Base-by-base conservation (phyloP, 1,284 basidiomycete species). In the Microbotryum violaceum region DNA sequence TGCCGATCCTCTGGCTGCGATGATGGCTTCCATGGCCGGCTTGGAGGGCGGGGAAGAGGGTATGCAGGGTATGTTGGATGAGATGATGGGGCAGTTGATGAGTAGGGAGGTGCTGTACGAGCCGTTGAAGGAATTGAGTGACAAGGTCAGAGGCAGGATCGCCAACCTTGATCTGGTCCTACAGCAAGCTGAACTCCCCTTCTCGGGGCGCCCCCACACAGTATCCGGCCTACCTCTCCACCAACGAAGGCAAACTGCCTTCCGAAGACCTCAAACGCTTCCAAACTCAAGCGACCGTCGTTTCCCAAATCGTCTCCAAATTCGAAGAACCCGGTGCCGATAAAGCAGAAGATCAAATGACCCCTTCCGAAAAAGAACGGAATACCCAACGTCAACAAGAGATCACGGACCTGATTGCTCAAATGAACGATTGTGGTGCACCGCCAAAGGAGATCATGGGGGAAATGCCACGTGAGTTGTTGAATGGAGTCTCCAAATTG, bases 31-130 rank as follows among this genome's bases (percentile, higher is more conserved):
- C 27, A 67, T 75, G 44, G 74, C 78, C 20, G 75, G 74, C 12
- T 50, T 67, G 64, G 57, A 57, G 6, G 75, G 69, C 0, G 79
- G 80, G n/a, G 85, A 85, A 23, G 82, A 82, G 44, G 84, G 87
- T 57, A 75, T 93, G 8, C 83, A 85, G 54, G 84, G 82, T 10
- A 80, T 96, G 68, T 79, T 98, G 25, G 91, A 97, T 74, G 83
- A 80, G 47, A 90, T 97, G 87, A 91, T 94, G 92, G 82, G 83
- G 20, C 86, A 92, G 73, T 80, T 98, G 52, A 91, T 98, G 89
- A 86, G 85, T 75, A 92, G 91, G 74, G 91, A 97, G 2, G 82
- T 97, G 12, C 77, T 96, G 21, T 90, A 97, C 71, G 92, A 96
- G 68, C 93, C 94, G 0, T 77, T 97, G 71, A 88, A 88, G 70